Conservation (phyloP, 139 green algal species). For the Tetradesmus lagerheimii region DNA sequence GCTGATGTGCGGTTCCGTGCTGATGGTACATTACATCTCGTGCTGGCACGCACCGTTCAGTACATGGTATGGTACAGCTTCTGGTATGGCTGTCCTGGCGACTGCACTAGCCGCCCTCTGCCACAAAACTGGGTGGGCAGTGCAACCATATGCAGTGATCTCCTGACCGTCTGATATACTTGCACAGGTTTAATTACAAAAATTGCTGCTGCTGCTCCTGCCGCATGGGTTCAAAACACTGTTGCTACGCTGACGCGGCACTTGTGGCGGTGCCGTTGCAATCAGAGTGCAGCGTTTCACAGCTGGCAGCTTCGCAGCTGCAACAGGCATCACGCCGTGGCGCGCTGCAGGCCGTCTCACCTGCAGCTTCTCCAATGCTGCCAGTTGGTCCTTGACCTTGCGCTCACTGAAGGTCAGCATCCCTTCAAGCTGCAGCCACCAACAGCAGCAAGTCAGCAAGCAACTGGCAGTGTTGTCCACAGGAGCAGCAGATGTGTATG, state of each 20-base stretch:
- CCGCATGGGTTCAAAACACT: too few relatives aligned
- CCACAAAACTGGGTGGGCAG: too few relatives aligned
- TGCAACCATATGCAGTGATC: too few relatives aligned
- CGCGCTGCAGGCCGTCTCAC: not conserved
- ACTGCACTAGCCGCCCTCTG: too few relatives aligned
- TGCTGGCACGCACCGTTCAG: too few relatives aligned
- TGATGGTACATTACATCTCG: too few relatives aligned
- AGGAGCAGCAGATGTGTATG: not conserved
- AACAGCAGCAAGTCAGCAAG: not conserved
- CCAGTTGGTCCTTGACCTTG: conserved; percentile 39
- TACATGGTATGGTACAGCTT: too few relatives aligned
- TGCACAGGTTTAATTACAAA: too few relatives aligned
- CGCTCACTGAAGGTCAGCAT: conserved; percentile 33
- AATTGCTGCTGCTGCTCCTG: not conserved
- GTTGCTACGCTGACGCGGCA: too few relatives aligned
- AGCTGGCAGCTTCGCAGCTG: not conserved
- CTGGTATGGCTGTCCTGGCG: too few relatives aligned
- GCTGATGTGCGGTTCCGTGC: not conserved
- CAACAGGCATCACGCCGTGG: not conserved
- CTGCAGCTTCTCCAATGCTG: conserved; percentile 23
- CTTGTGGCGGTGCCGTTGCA: not conserved
- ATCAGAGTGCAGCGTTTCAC: not conserved
- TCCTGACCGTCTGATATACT: too few relatives aligned
- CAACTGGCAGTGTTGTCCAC: not conserved
- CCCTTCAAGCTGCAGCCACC: conserved; percentile 33